These are phyloP conservation scores for Entoloma clypeatum DNA, from an alignment of 1,284 basidiomycete genomes.

Conservation along the genomic window DNA sequence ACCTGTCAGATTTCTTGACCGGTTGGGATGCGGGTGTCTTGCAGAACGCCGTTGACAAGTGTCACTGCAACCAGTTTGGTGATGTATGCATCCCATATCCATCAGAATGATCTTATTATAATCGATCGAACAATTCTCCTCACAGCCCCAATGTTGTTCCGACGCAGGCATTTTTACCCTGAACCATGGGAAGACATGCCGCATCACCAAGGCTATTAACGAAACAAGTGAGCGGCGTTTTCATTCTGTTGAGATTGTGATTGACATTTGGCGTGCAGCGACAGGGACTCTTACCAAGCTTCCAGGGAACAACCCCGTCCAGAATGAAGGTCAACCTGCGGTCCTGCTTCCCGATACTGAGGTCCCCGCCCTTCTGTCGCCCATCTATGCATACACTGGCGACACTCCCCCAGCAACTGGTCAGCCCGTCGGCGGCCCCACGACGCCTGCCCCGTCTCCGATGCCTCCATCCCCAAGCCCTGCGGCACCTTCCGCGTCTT, in stretches of 20 bases:
- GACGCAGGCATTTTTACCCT: conserved; percentile 35
- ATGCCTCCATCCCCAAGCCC: conserved; percentile 2
- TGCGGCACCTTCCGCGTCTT: too few species aligned
- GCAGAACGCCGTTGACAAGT: conserved; percentile 38
- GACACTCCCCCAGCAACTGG: conserved; percentile 19
- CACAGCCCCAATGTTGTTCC: conserved; percentile 34
- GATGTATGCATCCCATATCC: conserved; percentile 20
- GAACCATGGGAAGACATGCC: conserved; percentile 30
- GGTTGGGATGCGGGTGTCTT: conserved; percentile 43
- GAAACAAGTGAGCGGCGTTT: conserved; percentile 29
- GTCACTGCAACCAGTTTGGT: conserved; percentile 39
- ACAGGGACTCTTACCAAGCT: conserved; percentile 34
- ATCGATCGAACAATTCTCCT: not conserved
- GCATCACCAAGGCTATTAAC: conserved; percentile 34
- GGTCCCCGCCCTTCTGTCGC: conserved; percentile 9
- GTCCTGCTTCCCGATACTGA: not conserved
- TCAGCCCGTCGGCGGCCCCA: conserved; percentile 2
- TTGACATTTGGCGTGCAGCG: conserved; percentile 24
- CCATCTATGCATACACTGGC: conserved; percentile 35
- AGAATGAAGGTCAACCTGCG: conserved; percentile 24
- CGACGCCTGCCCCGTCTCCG: conserved; percentile 1
- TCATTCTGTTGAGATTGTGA: not conserved
- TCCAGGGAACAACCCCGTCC: conserved; percentile 43
- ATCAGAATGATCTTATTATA: not conserved
- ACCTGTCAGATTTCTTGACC: conserved; percentile 38